Base-by-base conservation (phyloP, 2,329 filamentous ascomycete species). In the Aspergillus terreus region DNA sequence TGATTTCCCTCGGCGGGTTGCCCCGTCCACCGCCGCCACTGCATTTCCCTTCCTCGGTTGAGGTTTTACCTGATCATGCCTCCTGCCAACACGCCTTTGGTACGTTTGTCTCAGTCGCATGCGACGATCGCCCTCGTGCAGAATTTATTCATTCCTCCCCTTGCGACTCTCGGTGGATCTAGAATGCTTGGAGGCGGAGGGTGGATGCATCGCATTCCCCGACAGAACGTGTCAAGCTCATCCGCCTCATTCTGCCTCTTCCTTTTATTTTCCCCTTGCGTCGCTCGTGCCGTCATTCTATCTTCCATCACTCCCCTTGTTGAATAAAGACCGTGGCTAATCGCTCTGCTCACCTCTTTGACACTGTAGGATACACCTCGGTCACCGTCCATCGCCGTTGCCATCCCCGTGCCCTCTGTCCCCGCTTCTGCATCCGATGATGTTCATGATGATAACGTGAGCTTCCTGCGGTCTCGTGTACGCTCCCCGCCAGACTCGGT, bases 321-420 rank as follows among this genome's bases (percentile, higher is more conserved):
- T 17, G 12, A 38, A 38, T 30, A 30, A 11, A 38, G 35, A 14
- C 15, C 35, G 35, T 38, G 14, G 35, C 6, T 38, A n/a, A 17
- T 38, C 35, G 35, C 35, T 15, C n/a, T 38, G 23, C 35, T 15
- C 15, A 6, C n/a, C 15, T 38, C 15, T 38, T 17, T n/a, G n/a
- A 12, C 2, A 23, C 23, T 23, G 23, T 56, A 64, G 11, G 53
- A 61, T 30, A 52, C 65, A 21, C 80, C 81, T 58, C 70, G 78
- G 38, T 76, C 75, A 48, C 73, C 75, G 50, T 68, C 77, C 52
- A 72, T 70, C 58, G 67, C 71, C 49, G 68, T 79, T 53, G 70
- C 77, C 58, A 77, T 73, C 58, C 74, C 79, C 44, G 74, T 78
- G 38, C 71, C 77, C 50, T 76, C 79, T 59, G 71, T 80, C 52